Conservation (phyloP, 169 alveolate genomes). For the Perkinsus chesapeaki region DNA sequence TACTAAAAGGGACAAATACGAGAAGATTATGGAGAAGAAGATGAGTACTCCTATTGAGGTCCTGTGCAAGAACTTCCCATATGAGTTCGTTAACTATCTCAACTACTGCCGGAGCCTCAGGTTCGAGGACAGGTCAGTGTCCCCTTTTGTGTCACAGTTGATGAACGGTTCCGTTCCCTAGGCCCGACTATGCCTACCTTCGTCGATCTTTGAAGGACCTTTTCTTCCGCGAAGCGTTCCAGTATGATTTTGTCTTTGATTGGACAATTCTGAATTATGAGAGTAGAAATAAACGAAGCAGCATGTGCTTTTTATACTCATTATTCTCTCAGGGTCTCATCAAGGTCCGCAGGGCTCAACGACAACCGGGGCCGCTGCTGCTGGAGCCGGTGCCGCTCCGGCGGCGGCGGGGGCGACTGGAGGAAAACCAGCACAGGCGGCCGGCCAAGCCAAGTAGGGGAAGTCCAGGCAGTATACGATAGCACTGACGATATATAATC, state of each 20-base stretch:
- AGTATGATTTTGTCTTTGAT: slow-evolving; percentile 89
- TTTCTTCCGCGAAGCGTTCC: slow-evolving; percentile 80
- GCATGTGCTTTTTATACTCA: no score
- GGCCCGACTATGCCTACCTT: slow-evolving; percentile 88
- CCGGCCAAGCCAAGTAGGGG: not conserved
- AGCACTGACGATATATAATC: not conserved
- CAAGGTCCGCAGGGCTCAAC: not conserved
- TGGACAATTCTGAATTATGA: slow-evolving; percentile 72
- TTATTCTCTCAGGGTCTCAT: not conserved
- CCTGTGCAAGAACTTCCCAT: slow-evolving; percentile 84
- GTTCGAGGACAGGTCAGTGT: slow-evolving; percentile 68
- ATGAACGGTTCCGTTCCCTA: no score
- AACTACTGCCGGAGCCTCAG: slow-evolving; percentile 87
- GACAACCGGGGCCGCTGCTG: no score
- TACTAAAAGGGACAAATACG: slow-evolving; percentile 91
- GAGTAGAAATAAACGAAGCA: no score
- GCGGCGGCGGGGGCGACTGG: not conserved
- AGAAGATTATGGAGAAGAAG: slow-evolving; percentile 96
- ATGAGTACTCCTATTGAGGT: slow-evolving; percentile 92
- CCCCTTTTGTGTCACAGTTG: not conserved
- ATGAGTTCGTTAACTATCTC: slow-evolving; percentile 70
- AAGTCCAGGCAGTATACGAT: not conserved
- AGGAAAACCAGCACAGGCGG: not conserved
- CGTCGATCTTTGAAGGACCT: slow-evolving; percentile 91
- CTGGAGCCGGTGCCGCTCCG: no score